Evolutionary conservation across 2,329 filamentous ascomycete genomes (phyloP).

Genomic region (Colletotrichum sp.): DNA sequence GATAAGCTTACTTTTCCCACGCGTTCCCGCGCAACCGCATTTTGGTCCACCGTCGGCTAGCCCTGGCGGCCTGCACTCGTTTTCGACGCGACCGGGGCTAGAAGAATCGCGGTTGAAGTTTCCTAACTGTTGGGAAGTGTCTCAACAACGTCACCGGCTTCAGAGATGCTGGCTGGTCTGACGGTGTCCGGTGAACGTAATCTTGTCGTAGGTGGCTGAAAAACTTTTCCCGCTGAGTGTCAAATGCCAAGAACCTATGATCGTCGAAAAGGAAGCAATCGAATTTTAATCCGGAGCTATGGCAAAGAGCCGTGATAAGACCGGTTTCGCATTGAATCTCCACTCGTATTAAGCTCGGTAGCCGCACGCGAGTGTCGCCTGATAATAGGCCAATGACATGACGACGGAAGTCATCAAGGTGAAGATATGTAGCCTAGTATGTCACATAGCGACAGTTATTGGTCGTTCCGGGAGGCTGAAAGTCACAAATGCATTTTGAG

Average conservation of each 20-base stretch:
- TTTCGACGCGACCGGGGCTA: neutral
- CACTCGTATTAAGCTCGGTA: neutral
- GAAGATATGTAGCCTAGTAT: neutral
- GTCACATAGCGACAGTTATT: neutral
- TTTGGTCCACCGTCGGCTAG: neutral
- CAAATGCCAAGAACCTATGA: neutral
- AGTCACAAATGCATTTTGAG: neutral
- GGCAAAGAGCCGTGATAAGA: neutral
- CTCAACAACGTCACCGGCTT: neutral
- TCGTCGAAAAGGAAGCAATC: neutral
- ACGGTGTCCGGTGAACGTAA: neutral
- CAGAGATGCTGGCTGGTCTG: neutral
- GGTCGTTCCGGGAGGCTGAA: neutral
- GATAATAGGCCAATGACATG: neutral
- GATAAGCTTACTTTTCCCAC: neutral
- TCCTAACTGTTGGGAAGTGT: neutral
- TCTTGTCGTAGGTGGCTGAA: neutral
- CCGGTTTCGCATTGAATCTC: neutral
- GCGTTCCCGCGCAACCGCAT: conserved; percentile 6
- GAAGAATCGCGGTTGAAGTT: neutral
- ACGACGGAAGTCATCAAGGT: neutral
- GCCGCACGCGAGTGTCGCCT: neutral
- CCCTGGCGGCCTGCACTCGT: neutral
- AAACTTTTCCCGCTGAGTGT: neutral
- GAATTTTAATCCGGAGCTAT: neutral